phyloP scores from a whole-genome alignment of 495 filamentous ascomycete species.

The Xylaria sp. region DNA sequence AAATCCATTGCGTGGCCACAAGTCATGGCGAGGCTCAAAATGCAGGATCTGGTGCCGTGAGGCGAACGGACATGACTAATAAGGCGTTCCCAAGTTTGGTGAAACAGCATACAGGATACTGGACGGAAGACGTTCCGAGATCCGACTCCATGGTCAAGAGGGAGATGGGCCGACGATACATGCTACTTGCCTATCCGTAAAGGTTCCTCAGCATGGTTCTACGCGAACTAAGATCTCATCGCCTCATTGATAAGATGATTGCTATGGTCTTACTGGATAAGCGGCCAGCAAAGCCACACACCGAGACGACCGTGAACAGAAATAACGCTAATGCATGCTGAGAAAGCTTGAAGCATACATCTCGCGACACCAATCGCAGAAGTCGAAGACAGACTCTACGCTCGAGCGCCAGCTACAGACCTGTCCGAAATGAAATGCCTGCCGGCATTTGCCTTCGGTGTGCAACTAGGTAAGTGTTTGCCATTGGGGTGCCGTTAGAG shows the following conservation, averaged over 20 bases:
- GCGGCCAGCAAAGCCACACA: conserved; percentile 27
- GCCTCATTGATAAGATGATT: conserved; percentile 20
- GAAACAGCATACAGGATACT: neutral
- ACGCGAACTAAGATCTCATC: conserved; percentile 23
- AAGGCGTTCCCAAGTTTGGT: neutral
- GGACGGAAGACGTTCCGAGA: conserved; percentile 24
- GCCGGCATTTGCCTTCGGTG: conserved; percentile 20
- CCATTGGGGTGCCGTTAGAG: neutral
- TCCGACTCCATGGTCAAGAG: conserved; percentile 12
- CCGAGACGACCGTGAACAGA: conserved; percentile 4
- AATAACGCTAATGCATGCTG: conserved; percentile 9
- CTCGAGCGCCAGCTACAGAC: conserved; percentile 9
- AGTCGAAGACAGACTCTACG: neutral
- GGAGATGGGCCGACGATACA: conserved; percentile 4
- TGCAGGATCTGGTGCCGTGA: conserved; percentile 16
- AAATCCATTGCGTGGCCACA: conserved; percentile 16
- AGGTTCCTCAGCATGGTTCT: conserved; percentile 15
- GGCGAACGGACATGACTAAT: conserved; percentile 20
- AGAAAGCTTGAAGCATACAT: conserved; percentile 10
- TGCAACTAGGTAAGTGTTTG: conserved; percentile 7
- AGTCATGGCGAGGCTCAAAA: conserved; percentile 23
- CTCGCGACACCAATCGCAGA: neutral
- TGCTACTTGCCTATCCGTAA: neutral
- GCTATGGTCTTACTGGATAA: conserved; percentile 14
- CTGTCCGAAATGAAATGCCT: neutral